These are phyloP conservation scores for Kodamaea fukazawae DNA, from an alignment of 805 yeast species.

Conservation along the genomic window DNA sequence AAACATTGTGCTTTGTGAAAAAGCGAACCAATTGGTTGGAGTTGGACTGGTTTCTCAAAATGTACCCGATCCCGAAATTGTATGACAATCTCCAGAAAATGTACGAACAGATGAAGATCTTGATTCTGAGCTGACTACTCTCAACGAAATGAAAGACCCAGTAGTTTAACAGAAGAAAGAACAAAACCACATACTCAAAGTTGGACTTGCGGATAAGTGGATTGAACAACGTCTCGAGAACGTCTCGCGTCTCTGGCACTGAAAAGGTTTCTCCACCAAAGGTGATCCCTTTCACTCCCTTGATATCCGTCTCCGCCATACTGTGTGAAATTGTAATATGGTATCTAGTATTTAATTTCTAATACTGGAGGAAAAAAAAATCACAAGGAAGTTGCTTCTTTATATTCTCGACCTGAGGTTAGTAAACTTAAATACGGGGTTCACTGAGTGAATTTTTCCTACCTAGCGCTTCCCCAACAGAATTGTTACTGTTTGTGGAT, in stretches of 20 bases:
- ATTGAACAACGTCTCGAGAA: constrained; percentile 78
- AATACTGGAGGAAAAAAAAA: no score
- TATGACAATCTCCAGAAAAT: constrained; percentile 73
- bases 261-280: constrained; percentile 43
- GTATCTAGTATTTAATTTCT: no score
- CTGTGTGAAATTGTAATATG: no score
- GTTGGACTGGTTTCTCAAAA: constrained; percentile 66
- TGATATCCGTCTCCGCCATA: not conserved
- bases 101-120: constrained; percentile 53
- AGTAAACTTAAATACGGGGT: no score
- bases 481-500: no score
- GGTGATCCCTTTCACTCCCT: constrained; percentile 38
- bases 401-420: no score
- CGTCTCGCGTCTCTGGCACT: constrained; percentile 71
- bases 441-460: no score
- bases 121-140: constrained; percentile 21
- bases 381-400: no score
- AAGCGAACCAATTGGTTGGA: constrained; percentile 50
- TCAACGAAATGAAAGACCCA: constrained; percentile 29
- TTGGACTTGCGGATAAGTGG: constrained; percentile 68
- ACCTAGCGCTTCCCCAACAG: no score
- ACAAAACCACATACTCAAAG: constrained; percentile 59
- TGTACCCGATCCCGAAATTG: constrained; percentile 75
- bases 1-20: constrained; percentile 30
- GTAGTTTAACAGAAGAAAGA: constrained; percentile 30